These are phyloP conservation scores for Aspergillus campestris DNA, from an alignment of 495 filamentous ascomycete genomes.

Conservation along the genomic window DNA sequence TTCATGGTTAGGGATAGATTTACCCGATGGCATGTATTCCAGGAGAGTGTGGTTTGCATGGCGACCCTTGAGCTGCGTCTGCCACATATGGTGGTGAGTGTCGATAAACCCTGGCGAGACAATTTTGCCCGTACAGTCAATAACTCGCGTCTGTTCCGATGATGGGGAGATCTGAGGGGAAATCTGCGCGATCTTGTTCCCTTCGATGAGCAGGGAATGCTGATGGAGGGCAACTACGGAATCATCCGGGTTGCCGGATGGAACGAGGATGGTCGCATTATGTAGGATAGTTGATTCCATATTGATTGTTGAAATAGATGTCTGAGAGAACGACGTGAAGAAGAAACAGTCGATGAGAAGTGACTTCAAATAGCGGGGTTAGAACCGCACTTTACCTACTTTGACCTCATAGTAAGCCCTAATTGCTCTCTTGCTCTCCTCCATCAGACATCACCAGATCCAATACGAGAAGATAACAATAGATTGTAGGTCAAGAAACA, in stretches of 20 bases:
- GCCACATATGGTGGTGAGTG: constrained; percentile 53
- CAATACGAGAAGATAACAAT: no score
- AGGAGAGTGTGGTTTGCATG: constrained; percentile 31
- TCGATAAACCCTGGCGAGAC: constrained; percentile 52
- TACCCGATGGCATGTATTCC: constrained; percentile 33
- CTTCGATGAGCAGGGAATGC: constrained; percentile 22
- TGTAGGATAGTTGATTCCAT: constrained; percentile 10
- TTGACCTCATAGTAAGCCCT: no score
- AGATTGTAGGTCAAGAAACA: no score
- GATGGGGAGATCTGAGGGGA: constrained; percentile 8
- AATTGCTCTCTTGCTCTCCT: no score
- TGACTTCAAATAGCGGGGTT: no score
- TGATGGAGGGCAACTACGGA: constrained; percentile 9
- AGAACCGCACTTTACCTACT: no score
- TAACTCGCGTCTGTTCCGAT: constrained; percentile 16
- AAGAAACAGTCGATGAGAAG: no score
- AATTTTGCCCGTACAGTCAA: constrained; percentile 48
- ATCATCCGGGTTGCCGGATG: constrained; percentile 9
- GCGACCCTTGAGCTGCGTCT: constrained; percentile 39
- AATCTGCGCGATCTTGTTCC: constrained; percentile 20
- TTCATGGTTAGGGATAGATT: background rate
- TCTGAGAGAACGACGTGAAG: no score
- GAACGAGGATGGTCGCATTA: constrained; percentile 19
- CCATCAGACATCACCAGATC: no score
- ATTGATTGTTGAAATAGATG: no score